Evolutionary conservation across 257 asterid genomes (phyloP), one percentile per base, ranked within the genome.

Genomic region (Nicotiana knightiana): DNA sequence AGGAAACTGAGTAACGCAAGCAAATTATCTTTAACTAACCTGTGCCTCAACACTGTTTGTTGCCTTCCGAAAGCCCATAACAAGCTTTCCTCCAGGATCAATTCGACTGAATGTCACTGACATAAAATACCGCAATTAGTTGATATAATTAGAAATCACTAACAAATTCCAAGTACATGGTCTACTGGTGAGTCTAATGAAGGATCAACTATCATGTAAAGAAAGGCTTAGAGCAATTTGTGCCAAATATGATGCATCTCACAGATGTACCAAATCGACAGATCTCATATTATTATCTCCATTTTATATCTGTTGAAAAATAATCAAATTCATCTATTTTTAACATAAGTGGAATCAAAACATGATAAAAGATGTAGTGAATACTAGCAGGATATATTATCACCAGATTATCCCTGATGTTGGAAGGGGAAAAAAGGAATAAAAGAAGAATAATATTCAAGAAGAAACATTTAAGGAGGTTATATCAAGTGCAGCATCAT

Each of bases 61-160:
- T 73, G 96, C 93, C 89, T 91, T 95, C 67, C 99, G 93, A 85
- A 93, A 91, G 54, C 99, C 98, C 86, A 95, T 93, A 83, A 95
- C 97, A 76, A 95, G 96, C 68, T 92, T 95, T 64, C 94, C 89
- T 80, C 92, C 96, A 13, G 98, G 97, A 79, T 93, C 99, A 62
- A 85, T 91, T 80, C 94, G 88, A 89, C 97, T 91, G 86, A 95
- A 95, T 51, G 91, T 91, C 89, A 95, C 99, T 95, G 62, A 35
- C 81, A 53, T 84, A 77, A 77, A 80, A 81, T 33, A 81, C 75
- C 30, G 1, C 18, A 26, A 71, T 53, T 53, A 53, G 5, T 53
- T 53, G 58, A 4, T 53, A 53, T 53, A 53, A 53, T 53, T 53
- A 53, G 17, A 53, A 11, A 53, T 53, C 58, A 53, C 7, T 13